Evolutionary conservation across 495 filamentous ascomycete species (phyloP).

Genomic region (Penicillium canariense): DNA sequence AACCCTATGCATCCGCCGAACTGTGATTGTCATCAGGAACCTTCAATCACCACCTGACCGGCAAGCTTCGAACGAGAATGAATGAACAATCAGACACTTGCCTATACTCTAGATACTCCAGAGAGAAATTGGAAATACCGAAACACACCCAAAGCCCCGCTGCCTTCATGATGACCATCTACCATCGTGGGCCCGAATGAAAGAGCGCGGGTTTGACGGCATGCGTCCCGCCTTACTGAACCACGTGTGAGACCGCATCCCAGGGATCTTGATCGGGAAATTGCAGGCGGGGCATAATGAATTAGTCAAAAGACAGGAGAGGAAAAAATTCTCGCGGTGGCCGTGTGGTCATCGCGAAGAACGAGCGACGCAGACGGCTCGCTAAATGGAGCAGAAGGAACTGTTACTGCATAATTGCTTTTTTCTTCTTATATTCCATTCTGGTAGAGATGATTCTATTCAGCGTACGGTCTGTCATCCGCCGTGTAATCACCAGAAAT

Average conservation of each 20-base stretch:
- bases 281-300: constrained; percentile 6
- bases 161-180: neutral
- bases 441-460: neutral
- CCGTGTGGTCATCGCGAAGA: no score
- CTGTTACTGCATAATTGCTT: constrained; percentile 7
- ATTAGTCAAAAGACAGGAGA: neutral
- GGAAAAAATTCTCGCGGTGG: no score
- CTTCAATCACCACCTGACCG: constrained; percentile 1
- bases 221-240: constrained; percentile 21
- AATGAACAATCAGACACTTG: neutral
- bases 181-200: constrained; percentile 6
- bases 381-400: neutral
- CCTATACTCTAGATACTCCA: neutral
- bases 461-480: neutral
- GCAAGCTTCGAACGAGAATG: neutral
- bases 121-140: neutral
- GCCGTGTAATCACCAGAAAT: neutral
- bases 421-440: constrained; percentile 5
- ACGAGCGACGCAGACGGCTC: neutral
- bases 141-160: constrained; percentile 8
- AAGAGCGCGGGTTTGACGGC: constrained; percentile 10
- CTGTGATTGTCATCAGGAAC: constrained; percentile 8
- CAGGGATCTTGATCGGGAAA: constrained; percentile 15
- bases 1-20: constrained; percentile 5
- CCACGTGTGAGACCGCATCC: constrained; percentile 23